Percentiles rank a stretch among this genome's conserved stretches.
phyloP scores from a whole-genome alignment of 2,329 filamentous ascomycete genomes.

The Lachnellula suecica region DNA sequence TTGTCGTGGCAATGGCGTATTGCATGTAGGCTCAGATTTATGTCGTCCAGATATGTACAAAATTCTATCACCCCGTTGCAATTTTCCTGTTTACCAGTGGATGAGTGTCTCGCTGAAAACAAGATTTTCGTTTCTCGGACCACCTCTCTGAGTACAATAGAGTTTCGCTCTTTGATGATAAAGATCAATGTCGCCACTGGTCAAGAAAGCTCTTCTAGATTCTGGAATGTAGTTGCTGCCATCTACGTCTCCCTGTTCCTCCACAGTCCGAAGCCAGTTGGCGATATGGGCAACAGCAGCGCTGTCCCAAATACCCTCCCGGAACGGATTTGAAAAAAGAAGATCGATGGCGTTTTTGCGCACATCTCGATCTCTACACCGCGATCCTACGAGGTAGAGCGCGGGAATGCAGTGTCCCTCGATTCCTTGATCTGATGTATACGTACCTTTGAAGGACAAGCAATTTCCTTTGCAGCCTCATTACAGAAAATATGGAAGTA shows the following conservation, averaged over 20 bases:
- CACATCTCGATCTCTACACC: slow-evolving; percentile 10
- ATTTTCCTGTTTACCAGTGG: background rate
- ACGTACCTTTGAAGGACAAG: background rate
- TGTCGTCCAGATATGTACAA: too few species aligned
- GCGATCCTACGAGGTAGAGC: slow-evolving; percentile 14
- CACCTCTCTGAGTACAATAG: slow-evolving; percentile 6
- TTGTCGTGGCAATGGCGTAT: too few species aligned
- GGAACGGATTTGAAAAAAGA: slow-evolving; percentile 7
- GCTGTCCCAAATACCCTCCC: slow-evolving; percentile 18
- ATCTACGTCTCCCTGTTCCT: slow-evolving; percentile 2
- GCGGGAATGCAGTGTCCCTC: slow-evolving; percentile 3
- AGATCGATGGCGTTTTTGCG: slow-evolving; percentile 16
- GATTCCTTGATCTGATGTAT: too few species aligned
- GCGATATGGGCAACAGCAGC: slow-evolving; percentile 13
- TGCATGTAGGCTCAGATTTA: too few species aligned
- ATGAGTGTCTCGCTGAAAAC: background rate
- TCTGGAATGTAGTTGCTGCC: slow-evolving; percentile 8
- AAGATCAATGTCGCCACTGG: slow-evolving; percentile 13
- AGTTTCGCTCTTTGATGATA: slow-evolving; percentile 6
- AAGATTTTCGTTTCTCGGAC: background rate
- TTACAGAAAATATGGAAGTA: background rate
- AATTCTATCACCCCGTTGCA: too few species aligned
- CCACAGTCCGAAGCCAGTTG: slow-evolving; percentile 15
- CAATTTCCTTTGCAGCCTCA: background rate
- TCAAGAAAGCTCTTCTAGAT: slow-evolving; percentile 14